These are phyloP conservation scores for Neurospora sp. DNA, from an alignment of 495 filamentous ascomycete genomes.

Conservation along the genomic window DNA sequence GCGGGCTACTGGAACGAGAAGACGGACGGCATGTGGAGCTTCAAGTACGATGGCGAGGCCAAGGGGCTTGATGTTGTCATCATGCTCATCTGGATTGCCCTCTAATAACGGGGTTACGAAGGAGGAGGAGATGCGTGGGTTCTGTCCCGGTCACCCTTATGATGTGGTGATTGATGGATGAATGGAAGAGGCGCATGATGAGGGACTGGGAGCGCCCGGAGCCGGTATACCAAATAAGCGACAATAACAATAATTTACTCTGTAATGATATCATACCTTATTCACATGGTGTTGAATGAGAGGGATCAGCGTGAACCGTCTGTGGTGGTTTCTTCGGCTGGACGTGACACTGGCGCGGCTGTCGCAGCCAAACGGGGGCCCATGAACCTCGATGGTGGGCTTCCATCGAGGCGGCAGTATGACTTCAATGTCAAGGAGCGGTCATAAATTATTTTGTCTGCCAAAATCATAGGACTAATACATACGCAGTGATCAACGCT, in stretches of 20 bases:
- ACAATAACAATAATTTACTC: neutral
- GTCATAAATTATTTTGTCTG: neutral
- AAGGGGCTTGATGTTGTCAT: conserved; percentile 89
- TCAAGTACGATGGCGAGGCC: conserved; percentile 80
- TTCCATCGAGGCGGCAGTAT: neutral
- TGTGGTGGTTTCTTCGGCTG: neutral
- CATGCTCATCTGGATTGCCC: conserved; percentile 78
- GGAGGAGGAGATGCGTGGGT: neutral
- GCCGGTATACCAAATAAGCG: neutral
- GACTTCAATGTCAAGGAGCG: neutral
- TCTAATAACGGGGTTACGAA: conserved; percentile 21
- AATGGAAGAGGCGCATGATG: neutral
- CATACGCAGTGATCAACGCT: neutral
- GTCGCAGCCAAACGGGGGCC: neutral
- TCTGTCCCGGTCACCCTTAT: neutral
- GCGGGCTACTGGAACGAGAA: conserved; percentile 97
- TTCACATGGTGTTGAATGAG: neutral
- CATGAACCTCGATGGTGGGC: neutral
- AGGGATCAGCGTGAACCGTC: neutral
- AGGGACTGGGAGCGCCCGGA: neutral
- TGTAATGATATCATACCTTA: neutral
- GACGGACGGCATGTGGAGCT: conserved; percentile 95
- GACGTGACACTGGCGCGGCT: neutral
- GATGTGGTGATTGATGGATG: neutral
- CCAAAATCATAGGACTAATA: neutral